phyloP scores from a whole-genome alignment of 225 moss, liverwort and hornwort species.

The Pseudisothecium myosuroides region DNA sequence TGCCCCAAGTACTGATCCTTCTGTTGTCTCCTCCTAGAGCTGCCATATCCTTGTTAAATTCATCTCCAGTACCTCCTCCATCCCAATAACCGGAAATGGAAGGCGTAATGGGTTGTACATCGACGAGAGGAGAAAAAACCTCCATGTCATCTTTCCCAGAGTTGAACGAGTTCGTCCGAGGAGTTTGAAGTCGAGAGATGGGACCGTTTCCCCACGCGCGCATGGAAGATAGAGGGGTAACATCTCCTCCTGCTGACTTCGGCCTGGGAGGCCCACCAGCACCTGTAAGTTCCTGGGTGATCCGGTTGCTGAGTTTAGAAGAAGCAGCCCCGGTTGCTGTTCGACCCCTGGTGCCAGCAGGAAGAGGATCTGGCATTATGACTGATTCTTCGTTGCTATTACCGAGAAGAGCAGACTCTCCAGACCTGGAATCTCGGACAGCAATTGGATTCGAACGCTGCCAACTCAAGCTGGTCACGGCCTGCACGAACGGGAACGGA shows the following conservation, averaged over 20 bases:
- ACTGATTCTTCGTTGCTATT: slow-evolving; percentile 84
- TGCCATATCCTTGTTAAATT: slow-evolving; percentile 47
- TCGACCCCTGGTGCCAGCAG: slow-evolving; percentile 76
- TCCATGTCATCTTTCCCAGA: slow-evolving; percentile 98
- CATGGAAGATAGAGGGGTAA: slow-evolving; percentile 27
- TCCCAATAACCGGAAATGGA: slow-evolving; percentile 87
- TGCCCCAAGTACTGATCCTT: slow-evolving; percentile 24
- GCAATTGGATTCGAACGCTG: slow-evolving; percentile 95
- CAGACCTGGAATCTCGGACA: slow-evolving; percentile 75
- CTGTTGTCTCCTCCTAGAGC: slow-evolving; percentile 29
- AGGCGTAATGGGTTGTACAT: slow-evolving; percentile 97
- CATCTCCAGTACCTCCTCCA: slow-evolving; percentile 66
- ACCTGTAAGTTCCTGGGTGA: slow-evolving; percentile 41
- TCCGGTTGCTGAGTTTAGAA: slow-evolving; percentile 44
- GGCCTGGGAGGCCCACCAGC: slow-evolving; percentile 33
- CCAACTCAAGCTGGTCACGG: slow-evolving; percentile 93
- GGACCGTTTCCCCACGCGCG: slow-evolving; percentile 77
- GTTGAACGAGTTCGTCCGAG: slow-evolving; percentile 56
- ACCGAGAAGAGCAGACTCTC: slow-evolving; percentile 85
- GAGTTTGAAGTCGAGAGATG: slow-evolving; percentile 69
- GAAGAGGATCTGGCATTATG: slow-evolving; percentile 99
- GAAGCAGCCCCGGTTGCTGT: slow-evolving; percentile 39
- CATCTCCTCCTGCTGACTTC: slow-evolving; percentile 57
- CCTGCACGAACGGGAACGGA: slow-evolving; percentile 32
- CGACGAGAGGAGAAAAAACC: slow-evolving; percentile 96